phyloP scores from a whole-genome alignment of 495 filamentous ascomycete species.

The Penicillium pancosmium region DNA sequence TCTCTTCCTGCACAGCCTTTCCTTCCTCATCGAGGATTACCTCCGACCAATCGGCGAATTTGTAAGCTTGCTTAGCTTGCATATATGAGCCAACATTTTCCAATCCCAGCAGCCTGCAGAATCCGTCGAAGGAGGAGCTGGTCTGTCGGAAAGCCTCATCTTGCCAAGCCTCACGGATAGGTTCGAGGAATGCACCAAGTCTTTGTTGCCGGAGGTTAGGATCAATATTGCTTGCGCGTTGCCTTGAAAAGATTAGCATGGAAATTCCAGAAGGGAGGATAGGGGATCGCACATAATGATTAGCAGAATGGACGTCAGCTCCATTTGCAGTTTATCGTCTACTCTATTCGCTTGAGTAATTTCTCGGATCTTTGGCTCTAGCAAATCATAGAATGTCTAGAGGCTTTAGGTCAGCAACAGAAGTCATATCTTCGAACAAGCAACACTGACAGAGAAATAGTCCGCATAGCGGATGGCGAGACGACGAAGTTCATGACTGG shows the following conservation, averaged over 20 bases:
- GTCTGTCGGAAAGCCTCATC: constrained; percentile 65
- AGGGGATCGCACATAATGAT: constrained; percentile 72
- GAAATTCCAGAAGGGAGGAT: background rate
- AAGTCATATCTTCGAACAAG: constrained; percentile 15
- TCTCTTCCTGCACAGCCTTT: constrained; percentile 70
- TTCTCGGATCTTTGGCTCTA: constrained; percentile 80
- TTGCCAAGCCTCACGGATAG: constrained; percentile 80
- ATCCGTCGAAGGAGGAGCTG: constrained; percentile 75
- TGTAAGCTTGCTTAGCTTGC: constrained; percentile 67
- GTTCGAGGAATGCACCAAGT: constrained; percentile 72
- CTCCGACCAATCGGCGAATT: constrained; percentile 80
- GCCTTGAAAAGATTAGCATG: constrained; percentile 46
- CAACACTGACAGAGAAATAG: constrained; percentile 66
- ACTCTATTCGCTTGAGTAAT: constrained; percentile 71
- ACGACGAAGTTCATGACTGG: constrained; percentile 83
- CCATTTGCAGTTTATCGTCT: constrained; percentile 75
- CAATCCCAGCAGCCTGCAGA: constrained; percentile 78
- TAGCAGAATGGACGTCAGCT: constrained; percentile 72
- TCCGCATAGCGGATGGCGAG: constrained; percentile 90
- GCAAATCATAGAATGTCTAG: constrained; percentile 79
- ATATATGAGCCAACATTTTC: constrained; percentile 81
- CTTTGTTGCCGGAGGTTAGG: constrained; percentile 61
- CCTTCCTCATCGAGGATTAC: constrained; percentile 78
- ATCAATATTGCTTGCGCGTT: constrained; percentile 79
- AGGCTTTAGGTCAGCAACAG: background rate